Evolutionary conservation across 768 basidiomycete species (phyloP), one percentile per base, ranked within the genome.

Genomic region (Tricholoma terreum): DNA sequence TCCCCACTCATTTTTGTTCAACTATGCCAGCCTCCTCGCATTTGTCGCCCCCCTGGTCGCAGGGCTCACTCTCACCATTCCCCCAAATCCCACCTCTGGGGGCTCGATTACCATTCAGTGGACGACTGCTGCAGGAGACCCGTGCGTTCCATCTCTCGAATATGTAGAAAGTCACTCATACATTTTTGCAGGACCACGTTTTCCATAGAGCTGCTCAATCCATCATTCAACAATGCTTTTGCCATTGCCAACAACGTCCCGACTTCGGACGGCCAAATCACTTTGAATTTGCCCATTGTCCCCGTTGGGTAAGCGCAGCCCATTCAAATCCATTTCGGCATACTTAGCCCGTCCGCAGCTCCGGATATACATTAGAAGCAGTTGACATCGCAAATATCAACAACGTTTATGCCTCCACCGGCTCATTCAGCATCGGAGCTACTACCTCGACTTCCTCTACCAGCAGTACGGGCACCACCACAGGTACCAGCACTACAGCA

Each of bases 171-270:
- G 48, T 48, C 46, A n/a, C 38, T 24, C 7, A 43, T 10, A 36
- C 15, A 14, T 36, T 46, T 52, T 34, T n/a, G 2, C 9, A 73
- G 73, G 0, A 2, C 50, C 0, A 52, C 56, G 4, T 83, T 79
- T 64, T 72, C 78, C 17, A 33, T 87, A 14, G 75, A 81, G 67
- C 69, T 88, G 54, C 51, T 61, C 49, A 84, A 85, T 69, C 15
- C 62, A 0, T 21, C 27, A 0, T 88, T 87, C 78, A 73, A 86
- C 71, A 69, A 82, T 55, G 54, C 74, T 0, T 81, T 77, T 49
- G 85, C 80, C 46, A 75, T 89, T 54, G 79, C 77, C 11, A 85
- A 80, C 75, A 83, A 81, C 58, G 73, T 88, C 1, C 56, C 72
- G 19, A 73, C 81, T 0, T 38, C 71, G 1, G 11, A 52, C 4